A percentile compares a stretch with the other conserved stretches of the same genome.
Evolutionary conservation across 129 eudicot species (phyloP).

Genomic region (Logfia minima): DNA sequence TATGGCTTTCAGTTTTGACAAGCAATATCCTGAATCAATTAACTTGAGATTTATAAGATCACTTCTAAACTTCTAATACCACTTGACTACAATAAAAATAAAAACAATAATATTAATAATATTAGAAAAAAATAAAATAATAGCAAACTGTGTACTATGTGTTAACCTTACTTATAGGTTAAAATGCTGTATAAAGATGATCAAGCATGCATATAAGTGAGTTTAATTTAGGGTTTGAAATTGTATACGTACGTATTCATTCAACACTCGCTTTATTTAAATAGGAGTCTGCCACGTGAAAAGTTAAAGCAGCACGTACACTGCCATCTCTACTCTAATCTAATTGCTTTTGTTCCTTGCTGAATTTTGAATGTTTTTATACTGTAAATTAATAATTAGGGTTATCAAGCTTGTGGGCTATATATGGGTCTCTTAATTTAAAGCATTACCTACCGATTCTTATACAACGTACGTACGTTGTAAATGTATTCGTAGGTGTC

Average conservation of each 20-base stretch:
- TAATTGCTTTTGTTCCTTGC: conserved; percentile 4
- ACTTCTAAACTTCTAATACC: too few species aligned
- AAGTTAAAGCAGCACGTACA: background rate
- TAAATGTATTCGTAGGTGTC: conserved; percentile 9
- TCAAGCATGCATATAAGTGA: background rate
- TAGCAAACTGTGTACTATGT: too few species aligned
- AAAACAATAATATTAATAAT: too few species aligned
- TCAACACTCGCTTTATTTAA: background rate
- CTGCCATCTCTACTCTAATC: background rate
- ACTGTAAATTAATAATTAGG: background rate
- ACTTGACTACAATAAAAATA: too few species aligned
- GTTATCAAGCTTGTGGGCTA: background rate
- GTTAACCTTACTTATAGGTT: too few species aligned
- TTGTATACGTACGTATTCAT: background rate
- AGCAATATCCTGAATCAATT: too few species aligned
- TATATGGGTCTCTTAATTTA: background rate
- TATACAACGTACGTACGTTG: background rate
- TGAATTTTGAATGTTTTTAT: background rate
- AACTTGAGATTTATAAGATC: too few species aligned
- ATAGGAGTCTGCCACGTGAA: conserved; percentile 20
- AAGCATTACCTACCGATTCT: background rate
- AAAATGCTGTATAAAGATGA: too few species aligned
- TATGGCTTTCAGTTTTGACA: too few species aligned
- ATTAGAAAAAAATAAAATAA: too few species aligned
- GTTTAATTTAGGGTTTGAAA: background rate